phyloP scores from a whole-genome alignment of 2,329 filamentous ascomycete species.

The Zymoseptoria ardabiliae region DNA sequence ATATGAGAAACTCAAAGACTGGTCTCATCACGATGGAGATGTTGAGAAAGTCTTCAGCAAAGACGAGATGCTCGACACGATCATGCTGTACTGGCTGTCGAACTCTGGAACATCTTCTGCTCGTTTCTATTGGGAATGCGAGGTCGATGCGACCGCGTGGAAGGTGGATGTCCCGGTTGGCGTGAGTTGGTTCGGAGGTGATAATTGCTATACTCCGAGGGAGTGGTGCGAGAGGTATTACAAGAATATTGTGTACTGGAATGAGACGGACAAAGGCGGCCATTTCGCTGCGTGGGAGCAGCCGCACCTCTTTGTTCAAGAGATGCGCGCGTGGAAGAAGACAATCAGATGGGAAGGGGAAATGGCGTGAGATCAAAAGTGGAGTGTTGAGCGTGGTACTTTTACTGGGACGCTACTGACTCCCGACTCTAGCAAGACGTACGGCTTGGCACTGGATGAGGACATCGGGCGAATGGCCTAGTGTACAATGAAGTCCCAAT shows the following conservation, averaged over 20 bases:
- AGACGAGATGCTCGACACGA: slow-evolving; percentile 24
- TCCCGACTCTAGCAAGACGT: no score
- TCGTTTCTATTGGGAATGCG: slow-evolving; percentile 21
- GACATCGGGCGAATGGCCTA: no score
- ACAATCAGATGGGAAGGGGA: neutral
- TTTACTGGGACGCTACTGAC: no score
- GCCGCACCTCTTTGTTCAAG: slow-evolving; percentile 7
- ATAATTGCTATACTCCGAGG: slow-evolving; percentile 11
- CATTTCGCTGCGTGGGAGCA: slow-evolving; percentile 15
- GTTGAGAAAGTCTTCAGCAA: slow-evolving; percentile 20
- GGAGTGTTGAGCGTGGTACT: no score
- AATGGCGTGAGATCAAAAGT: no score
- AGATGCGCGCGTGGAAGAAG: slow-evolving; percentile 2
- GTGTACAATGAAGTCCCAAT: no score
- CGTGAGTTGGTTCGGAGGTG: slow-evolving; percentile 14
- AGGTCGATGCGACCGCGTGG: slow-evolving; percentile 17
- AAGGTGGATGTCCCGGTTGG: slow-evolving; percentile 21
- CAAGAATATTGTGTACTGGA: slow-evolving; percentile 10
- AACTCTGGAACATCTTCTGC: slow-evolving; percentile 23
- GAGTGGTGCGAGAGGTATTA: slow-evolving; percentile 15
- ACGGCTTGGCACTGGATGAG: no score
- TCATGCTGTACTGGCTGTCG: slow-evolving; percentile 24
- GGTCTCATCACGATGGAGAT: slow-evolving; percentile 12
- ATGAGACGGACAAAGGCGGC: slow-evolving; percentile 9
- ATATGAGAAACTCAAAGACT: slow-evolving; percentile 16